Evolutionary conservation across 139 green algal genomes (phyloP).

Genomic region (Coelastrella sp.): DNA sequence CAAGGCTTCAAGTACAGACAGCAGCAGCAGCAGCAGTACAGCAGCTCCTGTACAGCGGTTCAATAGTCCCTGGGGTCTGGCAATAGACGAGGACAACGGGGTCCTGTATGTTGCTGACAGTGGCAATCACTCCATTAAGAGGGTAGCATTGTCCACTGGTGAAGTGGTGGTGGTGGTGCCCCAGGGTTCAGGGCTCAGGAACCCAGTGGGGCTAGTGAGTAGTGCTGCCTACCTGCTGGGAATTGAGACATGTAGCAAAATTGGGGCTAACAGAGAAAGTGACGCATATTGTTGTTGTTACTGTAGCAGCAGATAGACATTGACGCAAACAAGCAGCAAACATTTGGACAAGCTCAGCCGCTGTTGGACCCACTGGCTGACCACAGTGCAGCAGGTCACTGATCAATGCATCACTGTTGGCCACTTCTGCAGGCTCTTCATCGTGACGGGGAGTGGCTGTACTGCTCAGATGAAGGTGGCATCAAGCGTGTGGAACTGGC

Average conservation of each 20-base stretch:
- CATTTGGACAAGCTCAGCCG: too few relatives aligned
- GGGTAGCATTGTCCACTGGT: not conserved
- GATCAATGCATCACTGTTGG: not conserved
- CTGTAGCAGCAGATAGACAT: too few relatives aligned
- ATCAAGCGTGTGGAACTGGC: constrained; percentile 41
- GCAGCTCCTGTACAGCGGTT: not conserved
- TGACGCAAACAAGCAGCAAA: too few relatives aligned
- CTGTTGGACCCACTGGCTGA: too few relatives aligned
- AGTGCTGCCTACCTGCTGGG: too few relatives aligned
- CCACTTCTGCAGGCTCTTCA: constrained; percentile 2
- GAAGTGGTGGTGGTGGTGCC: constrained; percentile 34
- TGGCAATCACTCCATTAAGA: constrained; percentile 27
- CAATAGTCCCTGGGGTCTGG: constrained; percentile 35
- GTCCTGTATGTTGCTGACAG: constrained; percentile 47
- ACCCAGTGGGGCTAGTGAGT: constrained; percentile 40
- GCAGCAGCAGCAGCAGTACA: not conserved
- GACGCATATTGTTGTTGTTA: too few relatives aligned
- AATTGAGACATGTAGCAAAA: too few relatives aligned
- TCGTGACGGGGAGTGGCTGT: constrained; percentile 23
- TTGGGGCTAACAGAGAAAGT: too few relatives aligned
- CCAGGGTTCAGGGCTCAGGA: not conserved
- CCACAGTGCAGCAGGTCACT: too few relatives aligned
- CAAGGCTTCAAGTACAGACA: not conserved
- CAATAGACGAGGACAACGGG: constrained; percentile 18
- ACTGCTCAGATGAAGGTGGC: constrained; percentile 37